Conservation (phyloP, 768 basidiomycete species). For the Boletus sensibilis region DNA sequence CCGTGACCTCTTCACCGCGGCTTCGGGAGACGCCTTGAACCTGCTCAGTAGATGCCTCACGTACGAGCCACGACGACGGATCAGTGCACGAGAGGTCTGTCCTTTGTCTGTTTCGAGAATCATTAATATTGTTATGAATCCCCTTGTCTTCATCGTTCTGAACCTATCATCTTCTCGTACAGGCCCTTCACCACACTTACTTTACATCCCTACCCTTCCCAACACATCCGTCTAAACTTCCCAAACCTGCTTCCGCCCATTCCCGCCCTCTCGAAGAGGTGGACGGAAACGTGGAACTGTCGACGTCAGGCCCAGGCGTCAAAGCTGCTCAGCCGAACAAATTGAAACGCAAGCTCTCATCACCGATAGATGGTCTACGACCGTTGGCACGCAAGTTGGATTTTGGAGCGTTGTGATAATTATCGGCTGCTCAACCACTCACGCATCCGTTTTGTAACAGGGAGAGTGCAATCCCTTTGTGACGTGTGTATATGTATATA, state of each 20-base stretch:
- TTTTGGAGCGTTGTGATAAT: slow-evolving; percentile 45
- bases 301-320: slow-evolving; percentile 47
- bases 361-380: slow-evolving; percentile 49
- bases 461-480: neutral
- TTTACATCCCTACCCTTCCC: slow-evolving; percentile 86
- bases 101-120: neutral
- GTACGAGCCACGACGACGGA: slow-evolving; percentile 84
- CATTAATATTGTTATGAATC: too few species aligned
- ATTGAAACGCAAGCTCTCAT: slow-evolving; percentile 70
- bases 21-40: slow-evolving; percentile 81
- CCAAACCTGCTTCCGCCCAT: slow-evolving; percentile 57
- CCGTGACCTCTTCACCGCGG: slow-evolving; percentile 87
- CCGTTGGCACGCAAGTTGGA: slow-evolving; percentile 72
- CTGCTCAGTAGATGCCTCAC: slow-evolving; percentile 75
- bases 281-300: slow-evolving; percentile 66
- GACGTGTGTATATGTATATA: neutral
- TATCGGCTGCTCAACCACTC: neutral
- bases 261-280: slow-evolving; percentile 71
- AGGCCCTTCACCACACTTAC: slow-evolving; percentile 88
- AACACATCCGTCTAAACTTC: slow-evolving; percentile 84
- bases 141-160: neutral
- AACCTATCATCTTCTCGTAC: neutral
- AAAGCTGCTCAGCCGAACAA: slow-evolving; percentile 52
- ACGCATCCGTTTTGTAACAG: neutral
- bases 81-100: slow-evolving; percentile 74